Evolutionary conservation across 1,284 basidiomycete species (phyloP), one percentile per base, ranked within the genome.

Genomic region (Trichosporon ovoides): DNA sequence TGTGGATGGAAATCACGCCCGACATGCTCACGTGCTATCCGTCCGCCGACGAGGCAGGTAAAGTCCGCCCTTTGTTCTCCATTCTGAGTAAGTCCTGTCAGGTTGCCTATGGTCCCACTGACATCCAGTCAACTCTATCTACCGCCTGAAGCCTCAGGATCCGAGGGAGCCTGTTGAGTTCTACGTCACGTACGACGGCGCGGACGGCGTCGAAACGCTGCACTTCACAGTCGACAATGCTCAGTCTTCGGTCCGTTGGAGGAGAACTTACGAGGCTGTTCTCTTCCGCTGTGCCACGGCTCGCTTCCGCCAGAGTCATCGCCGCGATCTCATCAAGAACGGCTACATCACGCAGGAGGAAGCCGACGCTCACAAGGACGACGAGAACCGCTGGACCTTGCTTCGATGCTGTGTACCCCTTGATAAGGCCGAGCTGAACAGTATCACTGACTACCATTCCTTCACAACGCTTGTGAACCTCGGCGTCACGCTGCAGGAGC

Each of bases 11-110:
- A 65, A 71, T 87, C 24, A 70, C 59, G 18, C 12, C 80, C 37
- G 85, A 87, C 61, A 85, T 85, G 82, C 62, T 86, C 33, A 83
- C 83, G 51, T 78, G 80, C 0, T 86, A 83, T 62, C 79, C 82
- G 0, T 82, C 82, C 20, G 82, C 82, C 48, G 81, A 80, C 18
- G 83, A 84, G 18, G 78, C 81, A 53, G 83, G 83, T 34, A 79
- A 80, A 33, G 81, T 83, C 4, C 76, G 81, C 19, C 85, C 85
- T 11, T 55, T 84, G 12, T 75, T 78, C 48, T 81, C 83, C 16
- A 70, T 85, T 11, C 69, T 85, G 20, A 72, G 84, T 85, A 61
- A 69, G 83, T 78, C 24, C 16, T 24, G 14, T 13, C 7, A 13
- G 12, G 22, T 36, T 51, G 18, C 7, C 43, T 14, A 22, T 43